These are phyloP conservation scores for Fusarium sp. DNA, from an alignment of 2,329 filamentous ascomycete species.

Conservation along the genomic window DNA sequence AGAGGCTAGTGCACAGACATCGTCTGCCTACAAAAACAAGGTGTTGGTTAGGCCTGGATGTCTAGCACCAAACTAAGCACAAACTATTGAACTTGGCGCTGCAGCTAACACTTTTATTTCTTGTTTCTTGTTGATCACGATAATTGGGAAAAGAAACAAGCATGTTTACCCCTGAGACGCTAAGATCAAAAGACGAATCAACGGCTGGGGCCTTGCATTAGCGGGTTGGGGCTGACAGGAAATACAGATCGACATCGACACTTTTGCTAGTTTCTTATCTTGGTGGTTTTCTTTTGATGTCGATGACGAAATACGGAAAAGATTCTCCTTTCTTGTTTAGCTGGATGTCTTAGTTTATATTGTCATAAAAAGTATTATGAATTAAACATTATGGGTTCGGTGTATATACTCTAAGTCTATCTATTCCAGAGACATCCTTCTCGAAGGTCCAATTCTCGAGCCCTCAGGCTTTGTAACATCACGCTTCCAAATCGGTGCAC, in stretches of 20 bases:
- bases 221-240: neutral
- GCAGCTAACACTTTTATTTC: neutral
- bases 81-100: neutral
- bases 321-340: neutral
- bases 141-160: neutral
- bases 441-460: neutral
- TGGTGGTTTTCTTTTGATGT: neutral
- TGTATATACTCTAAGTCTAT: neutral
- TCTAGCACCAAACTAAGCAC: neutral
- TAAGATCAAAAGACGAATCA: neutral
- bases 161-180: neutral
- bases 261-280: neutral
- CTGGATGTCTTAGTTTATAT: neutral
- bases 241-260: neutral
- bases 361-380: too few species aligned
- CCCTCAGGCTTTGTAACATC: neutral
- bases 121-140: slow-evolving; percentile 6
- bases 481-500: slow-evolving; percentile 19
- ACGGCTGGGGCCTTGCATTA: neutral
- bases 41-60: neutral
- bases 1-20: neutral
- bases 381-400: neutral
- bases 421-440: neutral
- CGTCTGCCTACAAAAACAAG: neutral
- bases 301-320: neutral